phyloP scores from a whole-genome alignment of 768 basidiomycete genomes.

The Podaxis sp. region DNA sequence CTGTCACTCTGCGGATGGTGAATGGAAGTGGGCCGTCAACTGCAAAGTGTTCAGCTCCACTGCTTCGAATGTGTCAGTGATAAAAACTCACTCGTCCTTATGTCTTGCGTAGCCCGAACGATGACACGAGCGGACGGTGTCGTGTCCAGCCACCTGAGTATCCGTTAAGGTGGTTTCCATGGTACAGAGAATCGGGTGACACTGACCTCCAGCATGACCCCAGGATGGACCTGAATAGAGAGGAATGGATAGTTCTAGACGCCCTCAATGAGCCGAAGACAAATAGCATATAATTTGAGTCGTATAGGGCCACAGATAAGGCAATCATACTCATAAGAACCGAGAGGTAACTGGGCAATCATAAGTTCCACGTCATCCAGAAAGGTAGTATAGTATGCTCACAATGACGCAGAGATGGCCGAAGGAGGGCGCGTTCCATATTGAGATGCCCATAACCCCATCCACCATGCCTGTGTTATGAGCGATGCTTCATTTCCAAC shows the following conservation, averaged over 20 bases:
- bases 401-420: slow-evolving; percentile 33
- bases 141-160: slow-evolving; percentile 39
- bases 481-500: slow-evolving; percentile 24
- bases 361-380: neutral
- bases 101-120: slow-evolving; percentile 51
- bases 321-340: neutral
- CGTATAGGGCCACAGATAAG: slow-evolving; percentile 2
- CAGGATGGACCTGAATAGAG: slow-evolving; percentile 47
- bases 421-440: slow-evolving; percentile 34
- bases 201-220: slow-evolving; percentile 54
- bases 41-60: slow-evolving; percentile 20
- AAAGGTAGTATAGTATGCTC: slow-evolving; percentile 23
- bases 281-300: slow-evolving; percentile 1
- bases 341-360: slow-evolving; percentile 16
- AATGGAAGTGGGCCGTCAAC: slow-evolving; percentile 47
- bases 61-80: slow-evolving; percentile 19
- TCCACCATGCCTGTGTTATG: slow-evolving; percentile 37
- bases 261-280: slow-evolving; percentile 34
- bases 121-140: slow-evolving; percentile 45
- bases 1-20: slow-evolving; percentile 27
- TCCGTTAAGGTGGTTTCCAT: neutral
- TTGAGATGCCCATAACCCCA: slow-evolving; percentile 47
- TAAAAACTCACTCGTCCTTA: slow-evolving; percentile 36
- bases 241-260: slow-evolving; percentile 45
- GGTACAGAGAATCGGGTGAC: neutral